Evolutionary conservation across 1,284 basidiomycete genomes (phyloP).

Genomic region (Entoloma clypeatum): DNA sequence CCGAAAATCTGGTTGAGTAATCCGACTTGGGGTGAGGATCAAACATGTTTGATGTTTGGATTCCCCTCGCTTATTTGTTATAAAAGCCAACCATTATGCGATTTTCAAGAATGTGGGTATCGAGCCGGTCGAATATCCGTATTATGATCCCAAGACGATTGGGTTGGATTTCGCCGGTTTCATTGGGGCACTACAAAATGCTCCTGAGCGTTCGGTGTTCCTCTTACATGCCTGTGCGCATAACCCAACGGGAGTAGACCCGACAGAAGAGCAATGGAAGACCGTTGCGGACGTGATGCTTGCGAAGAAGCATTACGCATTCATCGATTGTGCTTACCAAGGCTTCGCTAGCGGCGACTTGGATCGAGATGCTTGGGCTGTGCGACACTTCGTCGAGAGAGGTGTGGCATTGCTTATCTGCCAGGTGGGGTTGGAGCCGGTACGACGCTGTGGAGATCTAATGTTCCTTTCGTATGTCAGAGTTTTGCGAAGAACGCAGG

Average conservation of each 20-base stretch:
- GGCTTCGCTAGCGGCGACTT: slow-evolving; percentile 87
- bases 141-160: slow-evolving; percentile 89
- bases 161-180: slow-evolving; percentile 83
- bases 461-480: slow-evolving; percentile 37
- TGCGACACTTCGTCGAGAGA: slow-evolving; percentile 71
- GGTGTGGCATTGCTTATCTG: slow-evolving; percentile 82
- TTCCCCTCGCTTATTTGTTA: slow-evolving; percentile 7
- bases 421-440: slow-evolving; percentile 51
- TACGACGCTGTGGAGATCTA: background rate
- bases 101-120: slow-evolving; percentile 87
- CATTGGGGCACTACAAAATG: slow-evolving; percentile 58
- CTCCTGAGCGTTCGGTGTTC: slow-evolving; percentile 78
- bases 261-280: slow-evolving; percentile 87
- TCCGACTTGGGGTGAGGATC: slow-evolving; percentile 85
- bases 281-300: slow-evolving; percentile 75
- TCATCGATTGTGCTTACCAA: slow-evolving; percentile 97
- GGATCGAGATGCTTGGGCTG: slow-evolving; percentile 72
- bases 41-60: slow-evolving; percentile 13
- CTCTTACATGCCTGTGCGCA: slow-evolving; percentile 93
- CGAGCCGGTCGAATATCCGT: slow-evolving; percentile 78
- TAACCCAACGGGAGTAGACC: slow-evolving; percentile 95
- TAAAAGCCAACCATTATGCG: slow-evolving; percentile 82
- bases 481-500: slow-evolving; percentile 97
- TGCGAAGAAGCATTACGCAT: slow-evolving; percentile 79
- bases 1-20: slow-evolving; percentile 81